Evolutionary conservation across 192 early-diverging fungal species (phyloP), one percentile per base, ranked within the genome.

Genomic region (Lobosporangium transversale): DNA sequence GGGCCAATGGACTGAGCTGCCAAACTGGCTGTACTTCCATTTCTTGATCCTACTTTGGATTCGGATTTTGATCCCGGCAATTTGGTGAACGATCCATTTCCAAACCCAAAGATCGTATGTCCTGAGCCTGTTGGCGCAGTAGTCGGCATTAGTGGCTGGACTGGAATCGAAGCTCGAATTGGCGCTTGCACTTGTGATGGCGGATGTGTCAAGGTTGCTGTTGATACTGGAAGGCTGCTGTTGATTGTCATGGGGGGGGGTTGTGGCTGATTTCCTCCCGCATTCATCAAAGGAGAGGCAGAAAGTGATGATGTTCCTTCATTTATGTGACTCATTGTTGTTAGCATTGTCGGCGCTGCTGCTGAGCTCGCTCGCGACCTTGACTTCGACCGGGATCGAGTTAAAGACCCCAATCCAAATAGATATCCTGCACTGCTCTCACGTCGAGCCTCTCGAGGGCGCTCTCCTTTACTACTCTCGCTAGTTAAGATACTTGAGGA

Each of bases 1-100:
- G 73, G 73, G 2, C 64, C 73, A 58, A 76, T 76, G 30, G 52
- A 66, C 31, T 76, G 73, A 14, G 67, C 35, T 21, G 58, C 32
- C 47, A 76, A 29, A 62, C 64, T 76, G 5, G 73, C 67, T 4
- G 73, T 57, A 45, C 73, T 76, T 4, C 73, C 73, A 27, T 76
- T 76, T 4, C 59, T 40, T 18, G 73, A 76, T 26, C 58, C 73
- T 23, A 62, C 15, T 27, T 54, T 29, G 0, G 73, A 76, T 1
- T 65, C 73, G 26, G 73, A 60, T 30, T 67, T 76, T 8, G 73
- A 67, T 7, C 62, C 51, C 36, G 61, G 35, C 21, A 62, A 20
- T 23, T 75, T 65, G 36, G 57, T 49, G 33, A 52, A 51, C 21
- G 63, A 66, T 21, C 62, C 70, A 12, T 57, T 65, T 7, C 62